Evolutionary conservation across 176 grass and related monocot species (phyloP), one percentile per base, ranked within the genome.

Genomic region (Canna indica): DNA sequence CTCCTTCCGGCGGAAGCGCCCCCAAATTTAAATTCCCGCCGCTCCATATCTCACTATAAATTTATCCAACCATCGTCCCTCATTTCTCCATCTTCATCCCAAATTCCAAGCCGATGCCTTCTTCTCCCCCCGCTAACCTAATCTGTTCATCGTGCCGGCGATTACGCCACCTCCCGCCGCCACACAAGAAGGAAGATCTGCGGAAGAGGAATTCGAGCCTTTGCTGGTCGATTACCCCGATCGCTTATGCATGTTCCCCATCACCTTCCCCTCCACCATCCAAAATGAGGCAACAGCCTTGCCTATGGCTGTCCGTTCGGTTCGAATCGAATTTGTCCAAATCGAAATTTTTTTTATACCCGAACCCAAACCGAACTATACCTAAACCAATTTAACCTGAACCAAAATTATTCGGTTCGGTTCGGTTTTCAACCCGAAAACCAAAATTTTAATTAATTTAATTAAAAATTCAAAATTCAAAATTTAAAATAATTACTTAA

Each of bases 211-310:
- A 33, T 39, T 15, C 30, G 69, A 71, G 69, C 69, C 69, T 12
- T 41, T 71, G 17, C 69, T 71, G 17, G 47, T 7, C 0, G 46
- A 48, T 46, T 54, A 48, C 69, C 30, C 69, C 6, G 69, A 71
- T 26, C 45, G 69, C 17, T 54, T 71, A 29, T 71, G 46, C 28
- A 71, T 71, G 69, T 71, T 71, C 13, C 69, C 69, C 18, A 53
- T 71, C 45, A 48, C 46, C 16, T 71, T 53, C 30, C 46, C 69
- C 29, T 14, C 26, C 42, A 52, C 54, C 46, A n/a, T n/a, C n/a
- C n/a, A n/a, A n/a, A n/a, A n/a, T n/a, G n/a, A n/a, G n/a, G n/a
- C n/a, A n/a, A n/a, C n/a, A n/a, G n/a, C n/a, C n/a, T n/a, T n/a
- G n/a, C n/a, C n/a, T n/a, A n/a, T n/a, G n/a, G n/a, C n/a, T n/a